Evolutionary conservation across 768 basidiomycete genomes (phyloP).

Genomic region (Tremella yokohamensis): DNA sequence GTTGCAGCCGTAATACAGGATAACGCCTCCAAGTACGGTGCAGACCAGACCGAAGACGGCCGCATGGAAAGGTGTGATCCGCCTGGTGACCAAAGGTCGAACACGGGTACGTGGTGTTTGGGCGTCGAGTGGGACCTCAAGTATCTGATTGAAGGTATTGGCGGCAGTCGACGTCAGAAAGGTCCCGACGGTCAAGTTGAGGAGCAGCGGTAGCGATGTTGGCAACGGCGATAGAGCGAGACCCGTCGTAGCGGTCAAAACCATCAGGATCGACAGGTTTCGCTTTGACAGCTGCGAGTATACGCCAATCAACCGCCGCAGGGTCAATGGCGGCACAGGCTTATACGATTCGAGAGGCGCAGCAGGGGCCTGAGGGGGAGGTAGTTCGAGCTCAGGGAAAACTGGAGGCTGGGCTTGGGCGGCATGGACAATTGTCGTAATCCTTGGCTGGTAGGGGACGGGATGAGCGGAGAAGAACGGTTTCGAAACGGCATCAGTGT

Average conservation of each 20-base stretch:
- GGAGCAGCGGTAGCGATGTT: slow-evolving; percentile 73
- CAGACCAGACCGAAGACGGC: slow-evolving; percentile 70
- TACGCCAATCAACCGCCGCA: slow-evolving; percentile 58
- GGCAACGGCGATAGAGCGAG: slow-evolving; percentile 89
- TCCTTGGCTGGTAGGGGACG: slow-evolving; percentile 15
- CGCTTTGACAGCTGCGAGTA: slow-evolving; percentile 82
- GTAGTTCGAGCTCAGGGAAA: slow-evolving; percentile 36
- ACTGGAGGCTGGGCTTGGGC: slow-evolving; percentile 17
- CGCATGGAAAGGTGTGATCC: slow-evolving; percentile 82
- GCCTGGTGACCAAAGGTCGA: slow-evolving; percentile 77
- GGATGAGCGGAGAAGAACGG: slow-evolving; percentile 36
- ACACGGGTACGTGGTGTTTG: slow-evolving; percentile 90
- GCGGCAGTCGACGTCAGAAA: slow-evolving; percentile 87
- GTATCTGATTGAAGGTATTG: slow-evolving; percentile 89
- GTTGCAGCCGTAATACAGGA: slow-evolving; percentile 79
- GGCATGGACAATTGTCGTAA: slow-evolving; percentile 33
- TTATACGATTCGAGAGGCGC: slow-evolving; percentile 38
- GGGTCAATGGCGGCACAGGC: slow-evolving; percentile 46
- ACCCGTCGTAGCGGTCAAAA: slow-evolving; percentile 83
- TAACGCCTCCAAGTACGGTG: slow-evolving; percentile 70
- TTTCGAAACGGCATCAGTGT: slow-evolving; percentile 28
- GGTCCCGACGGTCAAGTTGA: slow-evolving; percentile 84
- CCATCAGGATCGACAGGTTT: slow-evolving; percentile 75
- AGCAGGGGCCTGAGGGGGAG: slow-evolving; percentile 26
- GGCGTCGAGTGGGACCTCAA: slow-evolving; percentile 92